Base-by-base conservation (phyloP, 169 alveolate genomes). In the Plasmodium vinckei region DNA sequence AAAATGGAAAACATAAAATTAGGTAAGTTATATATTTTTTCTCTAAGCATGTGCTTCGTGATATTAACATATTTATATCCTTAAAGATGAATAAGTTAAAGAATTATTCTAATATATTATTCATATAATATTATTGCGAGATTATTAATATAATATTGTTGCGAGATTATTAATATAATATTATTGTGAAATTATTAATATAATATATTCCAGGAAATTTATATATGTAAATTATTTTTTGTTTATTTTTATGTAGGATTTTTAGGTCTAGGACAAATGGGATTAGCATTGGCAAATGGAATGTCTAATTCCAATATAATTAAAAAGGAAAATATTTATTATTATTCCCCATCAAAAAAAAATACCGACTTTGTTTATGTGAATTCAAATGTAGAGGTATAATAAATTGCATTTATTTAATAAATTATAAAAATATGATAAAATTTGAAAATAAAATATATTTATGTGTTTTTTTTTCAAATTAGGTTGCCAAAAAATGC, bases 251-350 rank as follows among this genome's bases (percentile, higher is more conserved):
- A 65, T 47, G 17, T 5, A 79, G 91, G 91, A 1, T 86, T 86
- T 64, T 59, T 86, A 9, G 91, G 91, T 39, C 51, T 86, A 21
- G 91, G 91, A 4, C 53, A 86, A 19, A 86, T 86, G 91, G 91
- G 91, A 47, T 70, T 87, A 60, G 87, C 91, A 49, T 46, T 86
- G 59, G 91, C 91, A 42, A 27, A 86, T 39, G 87, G 91, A 7
- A 70, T 86, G 19, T 71, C 69, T 17, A 67, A 56, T 13, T 21
- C 84, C n/a, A 82, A 67, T 25, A 23, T 82, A 12, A 53, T 86
- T 17, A 63, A 72, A 44, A 39, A 60, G 13, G 59, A 70, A 65
- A 86, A 86, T 69, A 69, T 86, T 59, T 86, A 69, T 65, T 86
- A 86, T 54, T 44, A 86, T 42, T 25, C 86, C 2, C 86, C 77